Conservation (phyloP, 1,139 yeast species). For the Debaryomyces sp. region DNA sequence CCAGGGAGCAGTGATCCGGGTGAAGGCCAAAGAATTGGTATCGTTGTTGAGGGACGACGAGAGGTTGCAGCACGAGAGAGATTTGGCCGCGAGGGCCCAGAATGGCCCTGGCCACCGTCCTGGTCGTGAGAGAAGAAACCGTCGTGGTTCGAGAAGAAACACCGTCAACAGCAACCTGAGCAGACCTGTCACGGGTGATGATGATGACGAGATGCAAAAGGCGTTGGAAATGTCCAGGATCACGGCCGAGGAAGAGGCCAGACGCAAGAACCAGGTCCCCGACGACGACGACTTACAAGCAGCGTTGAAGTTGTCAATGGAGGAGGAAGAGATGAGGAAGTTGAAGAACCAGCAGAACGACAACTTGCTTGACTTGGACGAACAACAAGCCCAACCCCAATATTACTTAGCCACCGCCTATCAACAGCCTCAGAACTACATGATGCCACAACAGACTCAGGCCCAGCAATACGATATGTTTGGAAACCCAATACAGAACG, state of each 20-base stretch:
- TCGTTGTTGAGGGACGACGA: constrained; percentile 81
- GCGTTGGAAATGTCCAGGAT: constrained; percentile 82
- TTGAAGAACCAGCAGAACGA: constrained; percentile 48
- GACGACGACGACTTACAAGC: constrained; percentile 75
- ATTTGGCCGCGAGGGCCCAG: constrained; percentile 35
- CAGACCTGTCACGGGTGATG: constrained; percentile 39
- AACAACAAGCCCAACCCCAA: constrained; percentile 31
- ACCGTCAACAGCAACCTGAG: constrained; percentile 10
- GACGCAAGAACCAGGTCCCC: constrained; percentile 17
- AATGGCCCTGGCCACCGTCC: constrained; percentile 26
- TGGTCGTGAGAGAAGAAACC: constrained; percentile 17
- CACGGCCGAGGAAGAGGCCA: constrained; percentile 81
- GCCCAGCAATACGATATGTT: constrained; percentile 61
- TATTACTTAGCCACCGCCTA: constrained; percentile 35
- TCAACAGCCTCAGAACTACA: constrained; percentile 40
- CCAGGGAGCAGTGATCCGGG: constrained; percentile 88
- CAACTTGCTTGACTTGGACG: constrained; percentile 60
- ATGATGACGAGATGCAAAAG: constrained; percentile 79
- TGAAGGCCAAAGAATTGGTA: constrained; percentile 90
- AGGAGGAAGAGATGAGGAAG: constrained; percentile 82
- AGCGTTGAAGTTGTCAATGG: constrained; percentile 82
- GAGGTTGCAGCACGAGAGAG: constrained; percentile 74
- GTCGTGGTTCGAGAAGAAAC: constrained; percentile 16
- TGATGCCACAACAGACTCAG: constrained; percentile 22
- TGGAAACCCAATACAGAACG: constrained; percentile 72